phyloP scores from a whole-genome alignment of 2,329 filamentous ascomycete genomes.

The Aspergillus piperis region DNA sequence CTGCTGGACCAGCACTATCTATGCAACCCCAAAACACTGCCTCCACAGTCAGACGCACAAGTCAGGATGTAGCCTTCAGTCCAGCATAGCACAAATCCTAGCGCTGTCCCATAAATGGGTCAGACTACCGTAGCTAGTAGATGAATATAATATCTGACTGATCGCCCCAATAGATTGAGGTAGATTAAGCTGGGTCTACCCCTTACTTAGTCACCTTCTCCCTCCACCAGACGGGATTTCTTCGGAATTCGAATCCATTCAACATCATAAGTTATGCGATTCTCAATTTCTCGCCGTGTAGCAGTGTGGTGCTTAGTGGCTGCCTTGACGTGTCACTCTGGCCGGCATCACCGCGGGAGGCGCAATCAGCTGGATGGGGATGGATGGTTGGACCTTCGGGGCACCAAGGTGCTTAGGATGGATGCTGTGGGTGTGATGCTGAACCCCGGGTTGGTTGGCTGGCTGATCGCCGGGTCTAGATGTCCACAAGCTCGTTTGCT shows the following conservation, averaged over 20 bases:
- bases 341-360: too few relatives aligned
- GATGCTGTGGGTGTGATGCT: background rate
- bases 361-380: background rate
- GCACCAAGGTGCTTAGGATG: background rate
- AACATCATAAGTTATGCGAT: too few relatives aligned
- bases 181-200: background rate
- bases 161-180: background rate
- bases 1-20: background rate
- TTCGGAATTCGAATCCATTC: background rate
- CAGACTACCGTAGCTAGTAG: background rate
- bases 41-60: too few relatives aligned
- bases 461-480: background rate
- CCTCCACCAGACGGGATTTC: background rate
- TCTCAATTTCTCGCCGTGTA: too few relatives aligned
- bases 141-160: background rate
- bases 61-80: too few relatives aligned
- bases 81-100: background rate
- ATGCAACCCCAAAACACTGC: background rate
- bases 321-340: too few relatives aligned
- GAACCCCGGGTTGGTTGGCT: background rate
- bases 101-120: background rate
- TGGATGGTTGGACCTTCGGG: background rate
- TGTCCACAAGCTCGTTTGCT: too few relatives aligned
- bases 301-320: too few relatives aligned
- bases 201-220: background rate